Evolutionary conservation across 768 basidiomycete species (phyloP).

Genomic region (Leccinum barrowsii): DNA sequence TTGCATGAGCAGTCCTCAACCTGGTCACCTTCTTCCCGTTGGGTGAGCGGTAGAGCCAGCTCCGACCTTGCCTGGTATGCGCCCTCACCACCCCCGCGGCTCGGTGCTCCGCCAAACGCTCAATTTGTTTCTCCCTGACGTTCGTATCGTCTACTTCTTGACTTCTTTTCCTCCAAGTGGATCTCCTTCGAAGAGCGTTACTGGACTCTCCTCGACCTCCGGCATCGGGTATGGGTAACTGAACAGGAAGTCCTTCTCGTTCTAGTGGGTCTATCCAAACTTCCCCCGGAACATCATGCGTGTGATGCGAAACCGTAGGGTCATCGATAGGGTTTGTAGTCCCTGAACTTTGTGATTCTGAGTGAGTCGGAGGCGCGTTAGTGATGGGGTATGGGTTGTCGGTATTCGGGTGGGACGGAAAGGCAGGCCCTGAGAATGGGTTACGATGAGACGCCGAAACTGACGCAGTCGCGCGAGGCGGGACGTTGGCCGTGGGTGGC

Average conservation of each 20-base stretch:
- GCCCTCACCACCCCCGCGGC: constrained; percentile 45
- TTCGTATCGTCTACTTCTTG: constrained; percentile 1
- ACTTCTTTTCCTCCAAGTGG: constrained; percentile 12
- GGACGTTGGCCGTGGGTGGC: constrained; percentile 7
- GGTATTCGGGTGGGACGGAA: not conserved
- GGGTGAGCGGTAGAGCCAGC: constrained; percentile 15
- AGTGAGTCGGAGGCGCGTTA: constrained; percentile 1
- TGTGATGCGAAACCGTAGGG: constrained; percentile 21
- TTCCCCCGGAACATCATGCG: constrained; percentile 44
- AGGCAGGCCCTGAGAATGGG: not conserved
- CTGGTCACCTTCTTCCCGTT: not conserved
- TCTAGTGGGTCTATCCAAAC: constrained; percentile 62
- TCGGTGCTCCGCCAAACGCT: constrained; percentile 30
- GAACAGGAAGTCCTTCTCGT: constrained; percentile 57
- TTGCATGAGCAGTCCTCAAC: not conserved
- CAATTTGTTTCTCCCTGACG: constrained; percentile 18
- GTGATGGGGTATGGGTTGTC: constrained; percentile 19
- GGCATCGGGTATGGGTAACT: constrained; percentile 22
- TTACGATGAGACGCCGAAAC: not conserved
- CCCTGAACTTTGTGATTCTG: constrained; percentile 6
- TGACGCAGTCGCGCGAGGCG: constrained; percentile 7
- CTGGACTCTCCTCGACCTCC: not conserved
- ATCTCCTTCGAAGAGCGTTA: constrained; percentile 14
- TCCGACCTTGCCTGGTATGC: constrained; percentile 35
- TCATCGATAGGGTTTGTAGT: not conserved